Evolutionary conservation across 2,329 filamentous ascomycete species (phyloP).

Genomic region (Hymenoscyphus scutula): DNA sequence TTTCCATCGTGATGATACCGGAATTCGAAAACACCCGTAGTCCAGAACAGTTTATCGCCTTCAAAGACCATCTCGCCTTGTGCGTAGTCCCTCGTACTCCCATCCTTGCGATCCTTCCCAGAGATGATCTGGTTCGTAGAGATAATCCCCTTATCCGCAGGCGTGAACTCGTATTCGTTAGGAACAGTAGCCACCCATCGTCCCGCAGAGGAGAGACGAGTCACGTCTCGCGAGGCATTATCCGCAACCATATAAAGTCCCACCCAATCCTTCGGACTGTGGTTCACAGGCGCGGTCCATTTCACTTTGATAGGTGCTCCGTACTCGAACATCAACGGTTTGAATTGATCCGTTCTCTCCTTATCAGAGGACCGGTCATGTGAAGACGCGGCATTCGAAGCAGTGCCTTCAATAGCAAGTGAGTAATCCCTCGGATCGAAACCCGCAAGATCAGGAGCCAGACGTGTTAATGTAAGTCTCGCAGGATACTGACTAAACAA

Average conservation of each 20-base stretch:
- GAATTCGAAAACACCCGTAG: conserved; percentile 92
- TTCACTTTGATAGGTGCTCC: conserved; percentile 84
- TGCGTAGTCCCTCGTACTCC: conserved; percentile 57
- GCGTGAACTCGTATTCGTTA: conserved; percentile 71
- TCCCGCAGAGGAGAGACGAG: conserved; percentile 79
- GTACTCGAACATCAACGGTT: conserved; percentile 81
- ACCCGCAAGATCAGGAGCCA: conserved; percentile 77
- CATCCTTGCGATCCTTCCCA: conserved; percentile 42
- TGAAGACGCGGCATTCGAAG: conserved; percentile 49
- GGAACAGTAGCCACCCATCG: conserved; percentile 83
- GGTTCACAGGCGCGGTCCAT: conserved; percentile 85
- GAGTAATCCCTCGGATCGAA: conserved; percentile 78
- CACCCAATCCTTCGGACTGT: conserved; percentile 91
- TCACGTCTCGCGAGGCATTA: conserved; percentile 81
- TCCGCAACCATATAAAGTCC: conserved; percentile 95
- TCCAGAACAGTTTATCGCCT: conserved; percentile 97
- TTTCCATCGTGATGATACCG: conserved; percentile 92
- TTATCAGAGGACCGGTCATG: conserved; percentile 66
- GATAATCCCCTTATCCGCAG: conserved; percentile 74
- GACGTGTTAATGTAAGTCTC: conserved; percentile 75
- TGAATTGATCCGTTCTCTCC: conserved; percentile 63
- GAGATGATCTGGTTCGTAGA: conserved; percentile 61
- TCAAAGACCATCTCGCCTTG: conserved; percentile 82
- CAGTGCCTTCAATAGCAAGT: conserved; percentile 68
- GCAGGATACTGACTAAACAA: conserved; percentile 89